phyloP scores from a whole-genome alignment of 257 asterid genomes.

The Solanum pinnatisectum region DNA sequence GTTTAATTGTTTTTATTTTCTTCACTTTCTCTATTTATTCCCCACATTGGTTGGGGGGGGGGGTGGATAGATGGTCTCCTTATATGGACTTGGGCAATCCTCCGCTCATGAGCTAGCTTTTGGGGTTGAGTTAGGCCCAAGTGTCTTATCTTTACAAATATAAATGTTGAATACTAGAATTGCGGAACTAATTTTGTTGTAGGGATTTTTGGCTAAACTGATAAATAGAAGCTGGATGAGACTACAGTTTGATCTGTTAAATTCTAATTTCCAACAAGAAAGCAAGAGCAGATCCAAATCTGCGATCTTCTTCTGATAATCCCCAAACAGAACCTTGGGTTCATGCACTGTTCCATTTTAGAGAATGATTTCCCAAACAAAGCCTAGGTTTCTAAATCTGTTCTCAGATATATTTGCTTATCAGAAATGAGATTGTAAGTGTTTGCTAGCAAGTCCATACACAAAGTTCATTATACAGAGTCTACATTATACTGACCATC shows the following conservation, averaged over 20 bases:
- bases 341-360: not conserved
- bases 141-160: not conserved
- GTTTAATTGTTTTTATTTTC: not conserved
- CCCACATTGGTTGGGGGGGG: no score
- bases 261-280: not conserved
- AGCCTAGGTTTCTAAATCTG: not conserved
- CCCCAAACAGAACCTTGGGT: not conserved
- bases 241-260: not conserved
- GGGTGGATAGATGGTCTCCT: no score
- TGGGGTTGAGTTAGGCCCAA: not conserved
- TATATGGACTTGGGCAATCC: no score
- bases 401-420: not conserved
- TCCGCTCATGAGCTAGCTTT: no score
- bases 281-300: not conserved
- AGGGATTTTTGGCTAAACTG: not conserved
- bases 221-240: not conserved
- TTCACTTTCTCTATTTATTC: not conserved
- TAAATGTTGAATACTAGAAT: not conserved
- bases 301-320: not conserved
- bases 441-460: not conserved
- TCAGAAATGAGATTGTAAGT: not conserved
- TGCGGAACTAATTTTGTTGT: not conserved
- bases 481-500: not conserved
- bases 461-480: not conserved
- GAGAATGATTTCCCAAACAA: not conserved